Percentiles rank a stretch among this genome's conserved stretches.
phyloP scores from a whole-genome alignment of 169 alveolate genomes.

The Theileria sp. region DNA sequence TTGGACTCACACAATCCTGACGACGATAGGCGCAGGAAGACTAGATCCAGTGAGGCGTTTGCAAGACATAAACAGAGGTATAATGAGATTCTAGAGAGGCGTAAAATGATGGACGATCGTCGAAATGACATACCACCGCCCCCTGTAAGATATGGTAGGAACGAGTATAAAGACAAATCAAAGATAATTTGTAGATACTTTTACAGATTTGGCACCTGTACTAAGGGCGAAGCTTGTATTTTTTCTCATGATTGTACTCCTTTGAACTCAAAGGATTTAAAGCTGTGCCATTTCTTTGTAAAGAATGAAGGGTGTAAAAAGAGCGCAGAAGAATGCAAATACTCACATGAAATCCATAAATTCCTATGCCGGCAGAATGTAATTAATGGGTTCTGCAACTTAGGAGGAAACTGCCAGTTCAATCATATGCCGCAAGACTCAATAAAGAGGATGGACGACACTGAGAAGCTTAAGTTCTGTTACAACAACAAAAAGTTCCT shows the following conservation, averaged over 20 bases:
- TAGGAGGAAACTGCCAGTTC: conserved; percentile 63
- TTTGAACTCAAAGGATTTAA: conserved; percentile 71
- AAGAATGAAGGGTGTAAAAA: conserved; percentile 58
- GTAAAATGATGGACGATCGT: conserved; percentile 4
- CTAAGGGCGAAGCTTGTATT: conserved; percentile 67
- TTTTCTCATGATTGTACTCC: conserved; percentile 78
- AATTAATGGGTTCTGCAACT: conserved; percentile 56
- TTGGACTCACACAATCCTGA: neutral
- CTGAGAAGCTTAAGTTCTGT: conserved; percentile 72
- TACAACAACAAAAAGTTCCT: conserved; percentile 75
- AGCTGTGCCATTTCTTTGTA: conserved; percentile 69
- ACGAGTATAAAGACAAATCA: conserved; percentile 21
- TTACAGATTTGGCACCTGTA: conserved; percentile 70
- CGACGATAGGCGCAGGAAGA: conserved; percentile 17
- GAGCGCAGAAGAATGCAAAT: conserved; percentile 68
- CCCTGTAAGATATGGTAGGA: neutral
- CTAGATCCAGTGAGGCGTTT: conserved; percentile 51
- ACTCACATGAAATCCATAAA: conserved; percentile 71
- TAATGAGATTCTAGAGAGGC: conserved; percentile 37
- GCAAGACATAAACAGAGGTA: conserved; percentile 49
- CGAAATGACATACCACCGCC: neutral
- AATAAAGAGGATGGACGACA: conserved; percentile 62
- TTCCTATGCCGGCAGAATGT: conserved; percentile 73
- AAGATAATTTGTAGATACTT: conserved; percentile 68
- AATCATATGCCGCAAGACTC: conserved; percentile 63